Evolutionary conservation across 768 basidiomycete species (phyloP).

Genomic region (Polyporus arcularius): DNA sequence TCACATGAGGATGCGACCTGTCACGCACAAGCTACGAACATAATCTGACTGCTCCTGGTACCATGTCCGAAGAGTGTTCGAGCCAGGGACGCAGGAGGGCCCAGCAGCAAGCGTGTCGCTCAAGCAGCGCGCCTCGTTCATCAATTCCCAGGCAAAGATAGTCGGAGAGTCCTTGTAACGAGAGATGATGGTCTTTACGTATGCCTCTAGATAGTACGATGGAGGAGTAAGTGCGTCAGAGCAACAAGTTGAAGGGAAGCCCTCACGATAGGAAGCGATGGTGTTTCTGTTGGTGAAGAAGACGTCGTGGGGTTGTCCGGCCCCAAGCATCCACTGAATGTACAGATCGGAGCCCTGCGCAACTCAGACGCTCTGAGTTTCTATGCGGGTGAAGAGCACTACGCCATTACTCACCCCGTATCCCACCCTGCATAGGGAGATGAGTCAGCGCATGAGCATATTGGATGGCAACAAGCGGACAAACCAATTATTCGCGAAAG

Average conservation of each 20-base stretch:
- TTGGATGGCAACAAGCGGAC: constrained; percentile 18
- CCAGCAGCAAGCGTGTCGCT: constrained; percentile 51
- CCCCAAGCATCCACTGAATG: constrained; percentile 30
- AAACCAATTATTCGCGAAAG: constrained; percentile 59
- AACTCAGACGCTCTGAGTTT: not conserved
- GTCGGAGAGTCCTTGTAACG: constrained; percentile 32
- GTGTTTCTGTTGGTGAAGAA: constrained; percentile 34
- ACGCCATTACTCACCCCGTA: constrained; percentile 46
- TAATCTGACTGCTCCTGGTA: constrained; percentile 54
- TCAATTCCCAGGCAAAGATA: constrained; percentile 40
- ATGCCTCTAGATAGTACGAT: constrained; percentile 24
- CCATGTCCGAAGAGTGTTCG: constrained; percentile 49
- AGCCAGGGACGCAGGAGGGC: constrained; percentile 48
- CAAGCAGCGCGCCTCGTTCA: constrained; percentile 58
- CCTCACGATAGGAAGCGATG: constrained; percentile 32
- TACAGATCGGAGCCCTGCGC: constrained; percentile 38
- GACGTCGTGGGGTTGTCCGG: constrained; percentile 28
- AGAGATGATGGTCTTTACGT: constrained; percentile 32
- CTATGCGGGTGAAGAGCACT: not conserved
- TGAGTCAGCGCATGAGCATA: not conserved
- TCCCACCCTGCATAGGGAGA: constrained; percentile 43
- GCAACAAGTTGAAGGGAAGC: not conserved
- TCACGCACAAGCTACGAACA: constrained; percentile 49
- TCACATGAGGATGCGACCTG: not conserved
- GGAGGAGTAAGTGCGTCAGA: not conserved